Evolutionary conservation across 306 rosid species (phyloP).

Genomic region (Cajanus cajan): DNA sequence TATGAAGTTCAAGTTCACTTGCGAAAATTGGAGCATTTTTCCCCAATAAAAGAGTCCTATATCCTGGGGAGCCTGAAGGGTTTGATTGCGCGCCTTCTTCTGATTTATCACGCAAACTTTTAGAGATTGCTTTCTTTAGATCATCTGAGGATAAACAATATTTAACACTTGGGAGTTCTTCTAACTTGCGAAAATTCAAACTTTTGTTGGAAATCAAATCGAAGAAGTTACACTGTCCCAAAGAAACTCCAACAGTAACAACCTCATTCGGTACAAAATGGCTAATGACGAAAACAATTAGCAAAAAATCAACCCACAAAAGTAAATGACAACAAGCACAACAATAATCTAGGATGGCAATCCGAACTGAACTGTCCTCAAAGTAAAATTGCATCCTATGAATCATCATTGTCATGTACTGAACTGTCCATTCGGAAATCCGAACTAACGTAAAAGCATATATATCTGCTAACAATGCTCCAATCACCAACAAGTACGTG

Average conservation of each 20-base stretch:
- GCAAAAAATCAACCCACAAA: too few relatives aligned
- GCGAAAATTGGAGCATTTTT: not conserved
- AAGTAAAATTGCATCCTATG: too few relatives aligned
- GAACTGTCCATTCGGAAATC: not conserved
- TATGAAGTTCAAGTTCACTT: not conserved
- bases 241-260: too few relatives aligned
- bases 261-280: too few relatives aligned
- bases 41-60: not conserved
- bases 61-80: not conserved
- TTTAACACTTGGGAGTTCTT: not conserved
- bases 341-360: too few relatives aligned
- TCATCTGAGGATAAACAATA: not conserved
- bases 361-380: too few relatives aligned
- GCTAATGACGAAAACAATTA: too few relatives aligned
- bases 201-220: not conserved
- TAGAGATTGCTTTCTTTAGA: not conserved
- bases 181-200: not conserved
- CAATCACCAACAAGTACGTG: not conserved
- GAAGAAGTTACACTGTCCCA: not conserved
- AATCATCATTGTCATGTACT: too few relatives aligned
- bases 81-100: not conserved
- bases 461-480: not conserved
- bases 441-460: not conserved
- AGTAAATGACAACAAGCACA: too few relatives aligned
- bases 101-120: not conserved